Conservation (phyloP, 495 filamentous ascomycete species). For the Penicillium daleae region DNA sequence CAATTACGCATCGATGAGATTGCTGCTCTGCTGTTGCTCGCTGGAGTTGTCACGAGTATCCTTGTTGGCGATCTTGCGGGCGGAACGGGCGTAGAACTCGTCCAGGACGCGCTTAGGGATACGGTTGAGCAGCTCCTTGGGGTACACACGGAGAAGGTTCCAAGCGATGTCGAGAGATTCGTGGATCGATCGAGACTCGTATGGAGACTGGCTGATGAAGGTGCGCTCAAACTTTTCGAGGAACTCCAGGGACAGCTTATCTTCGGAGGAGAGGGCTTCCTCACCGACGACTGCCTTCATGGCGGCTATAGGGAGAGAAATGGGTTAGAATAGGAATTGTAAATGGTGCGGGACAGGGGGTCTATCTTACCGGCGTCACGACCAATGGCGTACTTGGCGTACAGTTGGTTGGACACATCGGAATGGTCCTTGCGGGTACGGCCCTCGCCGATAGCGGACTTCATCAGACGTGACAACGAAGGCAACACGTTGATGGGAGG, state of each 20-base stretch:
- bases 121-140: slow-evolving; percentile 95
- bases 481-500: slow-evolving; percentile 99
- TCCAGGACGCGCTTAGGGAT: slow-evolving; percentile 92
- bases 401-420: slow-evolving; percentile 98
- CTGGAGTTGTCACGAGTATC: slow-evolving; percentile 73
- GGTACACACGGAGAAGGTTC: slow-evolving; percentile 94
- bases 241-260: slow-evolving; percentile 97
- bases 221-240: slow-evolving; percentile 95
- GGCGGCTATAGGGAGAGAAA: slow-evolving; percentile 57
- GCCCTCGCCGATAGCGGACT: slow-evolving; percentile 97
- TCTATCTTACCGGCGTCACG: slow-evolving; percentile 74
- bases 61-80: slow-evolving; percentile 57
- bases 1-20: slow-evolving; percentile 63
- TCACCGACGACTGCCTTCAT: slow-evolving; percentile 99
- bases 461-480: slow-evolving; percentile 99
- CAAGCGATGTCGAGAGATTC: slow-evolving; percentile 95
- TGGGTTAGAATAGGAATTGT: slow-evolving; percentile 9
- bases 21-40: slow-evolving; percentile 56
- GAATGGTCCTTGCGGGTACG: slow-evolving; percentile 95
- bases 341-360: neutral
- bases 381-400: slow-evolving; percentile 99
- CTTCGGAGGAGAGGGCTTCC: slow-evolving; percentile 91
- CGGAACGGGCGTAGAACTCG: slow-evolving; percentile 84
- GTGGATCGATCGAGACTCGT: slow-evolving; percentile 85
- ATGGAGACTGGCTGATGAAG: slow-evolving; percentile 90